phyloP scores from a whole-genome alignment of 352 stramenopile genomes.

The Globisporangium recalcitrans region DNA sequence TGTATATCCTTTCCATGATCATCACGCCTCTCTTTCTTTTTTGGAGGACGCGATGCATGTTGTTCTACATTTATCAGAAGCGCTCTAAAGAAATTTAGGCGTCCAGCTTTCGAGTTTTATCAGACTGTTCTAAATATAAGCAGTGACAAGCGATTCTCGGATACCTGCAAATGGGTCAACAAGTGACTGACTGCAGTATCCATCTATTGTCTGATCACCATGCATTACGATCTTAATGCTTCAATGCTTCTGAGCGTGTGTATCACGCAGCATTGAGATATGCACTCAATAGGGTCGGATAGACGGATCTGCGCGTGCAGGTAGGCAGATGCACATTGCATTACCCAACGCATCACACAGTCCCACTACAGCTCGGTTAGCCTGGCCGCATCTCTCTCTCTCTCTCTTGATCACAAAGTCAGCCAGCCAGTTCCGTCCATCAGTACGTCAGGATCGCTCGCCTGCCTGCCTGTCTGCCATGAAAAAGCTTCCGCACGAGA shows the following conservation, averaged over 20 bases:
- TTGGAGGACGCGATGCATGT: too few species aligned
- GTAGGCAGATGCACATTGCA: neutral
- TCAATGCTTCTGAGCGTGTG: neutral
- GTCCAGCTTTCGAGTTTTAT: too few species aligned
- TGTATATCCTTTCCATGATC: too few species aligned
- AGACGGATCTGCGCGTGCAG: neutral
- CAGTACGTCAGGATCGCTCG: neutral
- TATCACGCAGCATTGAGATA: neutral
- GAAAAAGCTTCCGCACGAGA: conserved; percentile 22
- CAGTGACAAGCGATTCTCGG: too few species aligned
- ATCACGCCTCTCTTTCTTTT: too few species aligned
- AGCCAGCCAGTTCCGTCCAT: too few species aligned
- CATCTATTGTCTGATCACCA: too few species aligned
- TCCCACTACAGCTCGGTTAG: neutral
- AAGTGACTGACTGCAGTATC: too few species aligned
- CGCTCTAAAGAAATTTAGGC: too few species aligned
- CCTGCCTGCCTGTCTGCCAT: conserved; percentile 5
- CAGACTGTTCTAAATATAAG: too few species aligned
- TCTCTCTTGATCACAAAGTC: neutral
- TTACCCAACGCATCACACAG: neutral
- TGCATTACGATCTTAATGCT: neutral
- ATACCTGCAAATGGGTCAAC: too few species aligned
- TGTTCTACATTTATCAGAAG: too few species aligned
- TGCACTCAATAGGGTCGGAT: neutral
- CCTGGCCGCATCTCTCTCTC: neutral